Evolutionary conservation across 192 early-diverging fungal genomes (phyloP), one percentile per base, ranked within the genome.

Genomic region (Coemansia sp.): DNA sequence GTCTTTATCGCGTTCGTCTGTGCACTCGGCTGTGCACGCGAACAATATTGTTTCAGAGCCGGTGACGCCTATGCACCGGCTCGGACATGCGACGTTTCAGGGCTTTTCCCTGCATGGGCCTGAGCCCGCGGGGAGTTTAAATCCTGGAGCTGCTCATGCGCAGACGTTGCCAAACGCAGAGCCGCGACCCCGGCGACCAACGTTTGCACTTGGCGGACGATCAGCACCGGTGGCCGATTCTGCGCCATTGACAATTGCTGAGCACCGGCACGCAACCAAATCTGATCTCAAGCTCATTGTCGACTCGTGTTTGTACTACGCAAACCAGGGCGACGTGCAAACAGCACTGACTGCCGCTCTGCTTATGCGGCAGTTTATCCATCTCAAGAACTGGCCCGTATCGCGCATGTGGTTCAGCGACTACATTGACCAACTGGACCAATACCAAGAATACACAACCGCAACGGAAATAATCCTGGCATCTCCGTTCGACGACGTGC

Each of bases 331-430:
- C 50, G 75, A 82, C 10, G 74, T 77, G 14, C 80, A 82, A 56
- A 82, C 72, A n/a, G 73, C 80, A 3, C 65, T 82, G 24, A 82
- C 75, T 2, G 75, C 66, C 7, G 80, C 80, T 7, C 62, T 82
- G 61, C 67, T 82, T 5, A 59, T 82, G 80, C 73, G 80, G 17
- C 62, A 64, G 21, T 82, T 82, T 24, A 82, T 82, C 23, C 38
- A 43, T 45, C 52, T 82, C 19, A 24, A 48, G 17, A 56, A 73
- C 12, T 82, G 80, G 80, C 17, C 11, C 1, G 58, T 38, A 4
- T 53, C 61, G 4, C 57, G 69, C 59, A 12, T 43, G n/a, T 82
- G 80, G 80, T 70, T 77, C 48, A 25, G 51, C 35, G 67, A 68
- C n/a, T 82, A 82, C 48, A 51, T 82, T 10, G 64, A 66, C 22